A percentile compares a stretch with the other conserved stretches of the same genome.
phyloP scores from a whole-genome alignment of 1,284 basidiomycete genomes.

The Papiliotrema terrestris region DNA sequence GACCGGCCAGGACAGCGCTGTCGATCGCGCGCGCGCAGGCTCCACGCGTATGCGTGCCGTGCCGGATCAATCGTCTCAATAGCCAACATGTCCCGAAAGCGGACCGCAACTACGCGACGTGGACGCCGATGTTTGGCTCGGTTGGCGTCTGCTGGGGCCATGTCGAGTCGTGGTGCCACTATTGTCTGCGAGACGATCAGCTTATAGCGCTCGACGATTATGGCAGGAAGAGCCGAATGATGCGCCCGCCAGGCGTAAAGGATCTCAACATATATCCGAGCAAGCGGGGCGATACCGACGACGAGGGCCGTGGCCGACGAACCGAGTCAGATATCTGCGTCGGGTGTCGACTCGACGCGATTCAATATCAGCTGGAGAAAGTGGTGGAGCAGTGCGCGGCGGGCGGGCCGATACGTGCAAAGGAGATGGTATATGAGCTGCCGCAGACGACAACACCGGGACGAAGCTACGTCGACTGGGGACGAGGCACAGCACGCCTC shows the following conservation, averaged over 20 bases:
- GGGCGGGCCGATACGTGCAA: neutral
- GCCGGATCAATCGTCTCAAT: constrained; percentile 6
- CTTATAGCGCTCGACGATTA: neutral
- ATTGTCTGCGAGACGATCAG: neutral
- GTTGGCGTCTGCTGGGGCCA: neutral
- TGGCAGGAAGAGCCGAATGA: neutral
- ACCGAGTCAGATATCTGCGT: neutral
- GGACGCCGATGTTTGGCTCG: constrained; percentile 2
- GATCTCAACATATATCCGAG: neutral
- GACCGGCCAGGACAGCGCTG: neutral
- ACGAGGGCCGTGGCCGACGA: neutral
- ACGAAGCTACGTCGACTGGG: constrained; percentile 12
- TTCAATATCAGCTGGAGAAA: neutral
- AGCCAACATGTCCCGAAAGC: constrained; percentile 6
- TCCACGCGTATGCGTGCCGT: neutral
- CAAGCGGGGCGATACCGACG: neutral
- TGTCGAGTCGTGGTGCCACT: neutral
- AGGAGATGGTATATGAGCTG: neutral
- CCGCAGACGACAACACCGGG: neutral
- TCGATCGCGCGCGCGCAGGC: constrained; percentile 9
- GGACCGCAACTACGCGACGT: neutral
- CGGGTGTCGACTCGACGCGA: neutral
- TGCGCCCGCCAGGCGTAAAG: neutral
- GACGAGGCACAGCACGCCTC: constrained; percentile 3
- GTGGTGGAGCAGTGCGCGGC: neutral